Conservation (phyloP, 257 asterid genomes). For the Osmanthus fragrans region DNA sequence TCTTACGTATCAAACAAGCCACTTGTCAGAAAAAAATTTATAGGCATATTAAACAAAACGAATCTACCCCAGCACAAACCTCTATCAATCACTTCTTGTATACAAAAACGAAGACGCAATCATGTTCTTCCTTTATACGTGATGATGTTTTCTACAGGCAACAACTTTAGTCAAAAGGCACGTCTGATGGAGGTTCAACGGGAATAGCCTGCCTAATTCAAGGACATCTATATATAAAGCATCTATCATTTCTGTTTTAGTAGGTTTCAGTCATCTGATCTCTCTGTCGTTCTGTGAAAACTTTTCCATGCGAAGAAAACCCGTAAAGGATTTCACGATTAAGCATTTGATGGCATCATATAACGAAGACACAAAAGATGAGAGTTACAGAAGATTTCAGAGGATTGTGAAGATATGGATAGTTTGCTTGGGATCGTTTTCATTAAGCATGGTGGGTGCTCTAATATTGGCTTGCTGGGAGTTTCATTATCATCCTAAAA, state of each 20-base stretch:
- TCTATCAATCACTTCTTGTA: neutral
- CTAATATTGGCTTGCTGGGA: constrained; percentile 46
- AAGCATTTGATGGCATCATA: constrained; percentile 17
- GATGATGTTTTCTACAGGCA: constrained; percentile 21
- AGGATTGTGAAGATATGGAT: constrained; percentile 22
- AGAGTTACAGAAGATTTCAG: constrained; percentile 7
- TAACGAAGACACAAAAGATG: constrained; percentile 5
- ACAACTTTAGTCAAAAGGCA: constrained; percentile 28
- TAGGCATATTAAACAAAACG: neutral
- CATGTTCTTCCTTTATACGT: constrained; percentile 4
- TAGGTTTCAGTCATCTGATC: neutral
- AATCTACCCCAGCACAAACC: neutral
- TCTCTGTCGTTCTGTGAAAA: neutral
- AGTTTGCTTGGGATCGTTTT: constrained; percentile 32
- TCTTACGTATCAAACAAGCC: neutral
- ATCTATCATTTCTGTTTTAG: neutral
- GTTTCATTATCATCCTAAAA: constrained; percentile 36
- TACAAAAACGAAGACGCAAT: constrained; percentile 4
- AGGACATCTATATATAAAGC: neutral
- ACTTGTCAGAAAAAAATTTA: neutral
- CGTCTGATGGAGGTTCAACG: constrained; percentile 12
- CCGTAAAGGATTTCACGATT: no score
- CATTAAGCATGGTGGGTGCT: constrained; percentile 43
- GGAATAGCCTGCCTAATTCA: neutral
- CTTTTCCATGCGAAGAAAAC: neutral